Conservation (phyloP, 768 basidiomycete species). For the Rhodocollybia butyracea region DNA sequence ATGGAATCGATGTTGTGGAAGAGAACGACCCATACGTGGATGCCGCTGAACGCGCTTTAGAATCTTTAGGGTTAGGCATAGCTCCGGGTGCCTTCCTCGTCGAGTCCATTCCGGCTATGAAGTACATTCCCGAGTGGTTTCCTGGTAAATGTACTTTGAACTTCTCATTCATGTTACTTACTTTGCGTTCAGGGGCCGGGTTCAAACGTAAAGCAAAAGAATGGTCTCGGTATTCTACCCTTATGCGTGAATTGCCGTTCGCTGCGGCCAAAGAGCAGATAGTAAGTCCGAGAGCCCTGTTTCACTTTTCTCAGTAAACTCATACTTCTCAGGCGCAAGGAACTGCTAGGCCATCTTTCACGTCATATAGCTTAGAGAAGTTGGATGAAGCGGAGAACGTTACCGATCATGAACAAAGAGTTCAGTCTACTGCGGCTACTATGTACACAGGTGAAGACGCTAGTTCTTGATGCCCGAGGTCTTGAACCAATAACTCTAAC, state of each 20-base stretch:
- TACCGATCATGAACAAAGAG: constrained; percentile 14
- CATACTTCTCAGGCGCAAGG: constrained; percentile 16
- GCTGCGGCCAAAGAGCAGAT: constrained; percentile 11
- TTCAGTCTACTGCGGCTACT: constrained; percentile 21
- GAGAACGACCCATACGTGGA: constrained; percentile 21
- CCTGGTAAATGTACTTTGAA: constrained; percentile 12
- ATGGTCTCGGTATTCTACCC: constrained; percentile 13
- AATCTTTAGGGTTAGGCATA: constrained; percentile 9
- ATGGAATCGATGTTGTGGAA: constrained; percentile 21
- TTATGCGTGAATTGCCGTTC: constrained; percentile 12
- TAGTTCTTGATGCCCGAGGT: background rate
- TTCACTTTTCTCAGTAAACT: background rate
- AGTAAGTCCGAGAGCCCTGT: background rate
- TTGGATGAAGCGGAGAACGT: constrained; percentile 13
- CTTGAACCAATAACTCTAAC: background rate
- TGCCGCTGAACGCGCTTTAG: constrained; percentile 13
- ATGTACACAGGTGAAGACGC: constrained; percentile 20
- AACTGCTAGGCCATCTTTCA: constrained; percentile 17
- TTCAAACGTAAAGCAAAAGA: constrained; percentile 26
- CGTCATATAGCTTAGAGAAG: constrained; percentile 14
- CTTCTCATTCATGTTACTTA: constrained; percentile 10
- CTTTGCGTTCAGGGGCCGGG: constrained; percentile 24
- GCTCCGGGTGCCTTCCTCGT: constrained; percentile 17
- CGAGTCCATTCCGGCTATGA: constrained; percentile 19
- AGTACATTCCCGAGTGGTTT: constrained; percentile 25